phyloP scores from a whole-genome alignment of 257 asterid species.

The Primulina tabacum region DNA sequence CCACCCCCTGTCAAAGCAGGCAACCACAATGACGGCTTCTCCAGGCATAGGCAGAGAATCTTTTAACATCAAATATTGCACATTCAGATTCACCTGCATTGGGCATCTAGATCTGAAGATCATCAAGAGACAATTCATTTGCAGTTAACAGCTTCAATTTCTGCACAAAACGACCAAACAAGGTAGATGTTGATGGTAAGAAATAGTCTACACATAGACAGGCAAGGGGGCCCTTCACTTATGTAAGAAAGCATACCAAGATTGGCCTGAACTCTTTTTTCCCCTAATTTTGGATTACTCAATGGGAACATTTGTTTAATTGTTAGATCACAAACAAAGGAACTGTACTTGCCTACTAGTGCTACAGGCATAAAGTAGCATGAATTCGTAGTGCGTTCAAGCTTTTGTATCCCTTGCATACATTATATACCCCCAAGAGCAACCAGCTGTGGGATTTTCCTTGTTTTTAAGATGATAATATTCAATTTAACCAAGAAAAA shows the following conservation, averaged over 20 bases:
- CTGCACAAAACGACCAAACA: conserved; percentile 43
- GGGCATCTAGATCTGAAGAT: conserved; percentile 65
- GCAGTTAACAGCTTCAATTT: conserved; percentile 77
- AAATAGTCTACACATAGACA: neutral
- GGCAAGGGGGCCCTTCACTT: neutral
- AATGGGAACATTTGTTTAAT: too few species aligned
- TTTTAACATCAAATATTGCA: conserved; percentile 21
- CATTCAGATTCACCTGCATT: conserved; percentile 30
- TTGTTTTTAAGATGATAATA: conserved; percentile 2
- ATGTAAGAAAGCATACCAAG: neutral
- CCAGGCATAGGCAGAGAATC: conserved; percentile 19
- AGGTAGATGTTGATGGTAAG: neutral
- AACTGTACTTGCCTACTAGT: neutral
- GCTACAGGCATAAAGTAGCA: neutral
- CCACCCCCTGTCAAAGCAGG: neutral
- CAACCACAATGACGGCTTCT: neutral
- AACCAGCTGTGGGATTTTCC: neutral
- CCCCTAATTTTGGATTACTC: too few species aligned
- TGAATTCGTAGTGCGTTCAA: neutral
- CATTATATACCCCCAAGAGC: neutral
- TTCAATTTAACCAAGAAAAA: conserved; percentile 15
- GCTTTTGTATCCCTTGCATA: neutral
- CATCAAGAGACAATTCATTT: conserved; percentile 72
- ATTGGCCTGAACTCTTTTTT: neutral
- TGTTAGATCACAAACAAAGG: neutral